These are phyloP conservation scores for Coriolopsis trogii DNA, from an alignment of 1,284 basidiomycete genomes.

Conservation along the genomic window DNA sequence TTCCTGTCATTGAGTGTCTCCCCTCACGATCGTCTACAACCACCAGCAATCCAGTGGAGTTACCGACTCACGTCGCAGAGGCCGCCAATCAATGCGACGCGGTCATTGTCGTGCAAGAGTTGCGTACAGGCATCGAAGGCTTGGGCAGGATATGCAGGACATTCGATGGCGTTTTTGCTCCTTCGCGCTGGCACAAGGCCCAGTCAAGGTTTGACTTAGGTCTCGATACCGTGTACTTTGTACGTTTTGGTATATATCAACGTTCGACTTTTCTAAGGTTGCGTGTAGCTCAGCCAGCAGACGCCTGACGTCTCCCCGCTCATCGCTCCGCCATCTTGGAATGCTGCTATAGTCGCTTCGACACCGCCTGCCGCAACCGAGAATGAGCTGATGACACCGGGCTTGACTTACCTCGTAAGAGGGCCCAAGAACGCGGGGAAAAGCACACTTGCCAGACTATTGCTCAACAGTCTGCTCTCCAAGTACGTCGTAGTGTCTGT, in stretches of 20 bases:
- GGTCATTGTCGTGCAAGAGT: slow-evolving; percentile 56
- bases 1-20: slow-evolving; percentile 54
- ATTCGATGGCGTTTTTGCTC: slow-evolving; percentile 61
- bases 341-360: slow-evolving; percentile 41
- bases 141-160: slow-evolving; percentile 62
- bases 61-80: slow-evolving; percentile 17
- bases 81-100: slow-evolving; percentile 28
- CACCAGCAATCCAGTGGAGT: background rate
- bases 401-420: slow-evolving; percentile 62
- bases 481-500: slow-evolving; percentile 40
- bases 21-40: slow-evolving; percentile 1
- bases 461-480: slow-evolving; percentile 73
- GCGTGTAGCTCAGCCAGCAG: slow-evolving; percentile 41
- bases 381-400: slow-evolving; percentile 3
- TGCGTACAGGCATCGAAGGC: slow-evolving; percentile 61
- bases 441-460: slow-evolving; percentile 79
- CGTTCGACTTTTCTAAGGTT: background rate
- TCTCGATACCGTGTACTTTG: slow-evolving; percentile 57
- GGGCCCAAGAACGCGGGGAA: slow-evolving; percentile 91
- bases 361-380: background rate
- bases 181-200: slow-evolving; percentile 39
- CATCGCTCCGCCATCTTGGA: slow-evolving; percentile 62
- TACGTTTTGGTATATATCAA: slow-evolving; percentile 37
- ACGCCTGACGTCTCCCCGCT: slow-evolving; percentile 52
- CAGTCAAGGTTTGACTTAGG: slow-evolving; percentile 38